These are phyloP conservation scores for Wickerhamiella hasegawae DNA, from an alignment of 805 yeast species.

Conservation along the genomic window DNA sequence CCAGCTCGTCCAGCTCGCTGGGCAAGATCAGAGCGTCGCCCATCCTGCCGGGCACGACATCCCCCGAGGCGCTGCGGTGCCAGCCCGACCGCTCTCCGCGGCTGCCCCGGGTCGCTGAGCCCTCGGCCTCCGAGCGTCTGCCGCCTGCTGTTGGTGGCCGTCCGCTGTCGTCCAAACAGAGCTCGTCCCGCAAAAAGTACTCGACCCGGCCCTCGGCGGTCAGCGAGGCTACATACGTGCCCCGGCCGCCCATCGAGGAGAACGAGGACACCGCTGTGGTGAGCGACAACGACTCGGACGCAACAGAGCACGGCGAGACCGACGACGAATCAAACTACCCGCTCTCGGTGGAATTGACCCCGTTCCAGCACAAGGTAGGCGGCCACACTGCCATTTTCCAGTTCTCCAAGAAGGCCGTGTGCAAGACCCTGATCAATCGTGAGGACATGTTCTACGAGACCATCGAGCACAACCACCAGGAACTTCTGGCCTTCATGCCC, in stretches of 20 bases:
- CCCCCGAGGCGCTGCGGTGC: neutral
- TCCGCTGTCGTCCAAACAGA: neutral
- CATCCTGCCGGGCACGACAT: neutral
- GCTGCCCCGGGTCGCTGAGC: no score
- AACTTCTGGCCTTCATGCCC: slow-evolving; percentile 75
- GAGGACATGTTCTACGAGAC: slow-evolving; percentile 88
- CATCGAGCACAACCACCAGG: slow-evolving; percentile 63
- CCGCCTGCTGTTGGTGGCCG: no score
- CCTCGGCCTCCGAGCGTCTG: no score
- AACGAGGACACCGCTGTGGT: neutral
- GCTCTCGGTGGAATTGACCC: slow-evolving; percentile 73
- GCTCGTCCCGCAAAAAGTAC: neutral
- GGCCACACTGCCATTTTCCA: slow-evolving; percentile 96
- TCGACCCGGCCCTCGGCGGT: slow-evolving; percentile 5
- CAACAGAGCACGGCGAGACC: slow-evolving; percentile 4
- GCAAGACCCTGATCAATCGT: slow-evolving; percentile 79
- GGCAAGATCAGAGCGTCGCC: neutral
- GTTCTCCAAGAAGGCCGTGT: slow-evolving; percentile 80
- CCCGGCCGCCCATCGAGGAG: slow-evolving; percentile 10
- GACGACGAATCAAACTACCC: slow-evolving; percentile 16
- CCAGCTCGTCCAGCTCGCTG: neutral
- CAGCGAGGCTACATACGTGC: slow-evolving; percentile 17
- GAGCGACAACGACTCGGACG: slow-evolving; percentile 7
- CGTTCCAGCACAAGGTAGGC: slow-evolving; percentile 88
- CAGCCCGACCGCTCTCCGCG: no score